phyloP scores from a whole-genome alignment of 1,284 basidiomycete species.

The Ganoderma multipileum region DNA sequence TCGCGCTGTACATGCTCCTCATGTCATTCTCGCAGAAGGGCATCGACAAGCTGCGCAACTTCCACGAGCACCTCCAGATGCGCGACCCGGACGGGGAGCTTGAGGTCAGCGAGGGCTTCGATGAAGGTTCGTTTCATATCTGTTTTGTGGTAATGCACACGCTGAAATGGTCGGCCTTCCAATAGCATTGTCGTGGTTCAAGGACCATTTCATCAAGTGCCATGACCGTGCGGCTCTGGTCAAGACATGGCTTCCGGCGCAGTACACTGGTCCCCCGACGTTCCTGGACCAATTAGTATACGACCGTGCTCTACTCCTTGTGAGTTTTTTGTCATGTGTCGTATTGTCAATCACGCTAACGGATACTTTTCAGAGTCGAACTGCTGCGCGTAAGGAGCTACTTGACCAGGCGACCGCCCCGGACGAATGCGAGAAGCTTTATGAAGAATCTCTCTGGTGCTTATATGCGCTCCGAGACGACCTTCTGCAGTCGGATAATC shows the following conservation, averaged over 20 bases:
- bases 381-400: constrained; percentile 91
- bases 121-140: constrained; percentile 62
- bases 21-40: constrained; percentile 94
- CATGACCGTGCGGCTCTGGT: constrained; percentile 77
- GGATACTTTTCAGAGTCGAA: constrained; percentile 72
- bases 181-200: constrained; percentile 77
- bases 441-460: constrained; percentile 95
- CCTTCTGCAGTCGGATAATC: constrained; percentile 82
- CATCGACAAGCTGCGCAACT: constrained; percentile 76
- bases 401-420: constrained; percentile 77
- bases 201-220: constrained; percentile 79
- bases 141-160: constrained; percentile 8
- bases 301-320: constrained; percentile 75
- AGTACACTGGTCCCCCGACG: constrained; percentile 73
- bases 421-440: constrained; percentile 91
- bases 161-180: constrained; percentile 13
- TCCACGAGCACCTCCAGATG: constrained; percentile 80
- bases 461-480: constrained; percentile 92
- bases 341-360: neutral
- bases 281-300: constrained; percentile 86
- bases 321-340: constrained; percentile 41
- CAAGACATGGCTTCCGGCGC: constrained; percentile 82
- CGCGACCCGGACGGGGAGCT: constrained; percentile 76
- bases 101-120: constrained; percentile 76
- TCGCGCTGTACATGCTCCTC: constrained; percentile 92